Evolutionary conservation across 169 alveolate genomes (phyloP).

Genomic region (Eimeria falciformis): DNA sequence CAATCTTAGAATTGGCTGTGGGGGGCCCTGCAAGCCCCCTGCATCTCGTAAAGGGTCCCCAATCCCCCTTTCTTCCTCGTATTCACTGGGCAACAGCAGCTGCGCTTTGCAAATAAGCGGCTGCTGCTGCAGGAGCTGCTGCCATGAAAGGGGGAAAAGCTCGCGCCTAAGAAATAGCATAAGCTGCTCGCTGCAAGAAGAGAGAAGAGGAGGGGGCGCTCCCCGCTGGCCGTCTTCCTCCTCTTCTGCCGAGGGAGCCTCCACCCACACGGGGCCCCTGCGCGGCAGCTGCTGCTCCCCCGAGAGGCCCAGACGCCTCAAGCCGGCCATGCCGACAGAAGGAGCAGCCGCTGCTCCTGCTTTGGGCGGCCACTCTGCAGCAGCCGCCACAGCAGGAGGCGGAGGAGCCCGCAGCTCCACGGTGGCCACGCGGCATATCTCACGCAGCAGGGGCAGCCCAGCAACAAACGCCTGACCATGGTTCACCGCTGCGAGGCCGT

Average conservation of each 20-base stretch:
- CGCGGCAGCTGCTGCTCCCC: slow-evolving; percentile 59
- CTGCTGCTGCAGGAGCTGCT: slow-evolving; percentile 49
- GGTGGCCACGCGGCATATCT: slow-evolving; percentile 62
- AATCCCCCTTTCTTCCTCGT: background rate
- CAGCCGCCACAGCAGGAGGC: slow-evolving; percentile 55
- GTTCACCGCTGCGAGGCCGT: slow-evolving; percentile 52
- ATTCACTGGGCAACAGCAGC: slow-evolving; percentile 49
- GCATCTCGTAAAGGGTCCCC: background rate
- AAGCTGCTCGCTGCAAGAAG: slow-evolving; percentile 31
- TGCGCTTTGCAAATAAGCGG: slow-evolving; percentile 44
- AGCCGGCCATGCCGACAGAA: slow-evolving; percentile 44
- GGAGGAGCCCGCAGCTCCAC: slow-evolving; percentile 51
- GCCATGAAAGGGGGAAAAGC: slow-evolving; percentile 10
- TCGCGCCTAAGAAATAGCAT: slow-evolving; percentile 55
- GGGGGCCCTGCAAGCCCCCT: slow-evolving; percentile 35
- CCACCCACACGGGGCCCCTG: slow-evolving; percentile 48
- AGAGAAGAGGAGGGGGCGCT: slow-evolving; percentile 4
- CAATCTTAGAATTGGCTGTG: slow-evolving; percentile 20
- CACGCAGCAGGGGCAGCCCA: slow-evolving; percentile 60
- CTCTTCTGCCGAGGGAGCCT: slow-evolving; percentile 19
- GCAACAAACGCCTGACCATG: slow-evolving; percentile 49
- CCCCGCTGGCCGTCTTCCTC: slow-evolving; percentile 40
- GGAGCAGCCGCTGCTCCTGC: slow-evolving; percentile 1
- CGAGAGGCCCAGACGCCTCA: slow-evolving; percentile 50
- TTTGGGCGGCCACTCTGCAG: background rate